phyloP scores from a whole-genome alignment of 2,329 filamentous ascomycete species.

The Falciphora oryzae region DNA sequence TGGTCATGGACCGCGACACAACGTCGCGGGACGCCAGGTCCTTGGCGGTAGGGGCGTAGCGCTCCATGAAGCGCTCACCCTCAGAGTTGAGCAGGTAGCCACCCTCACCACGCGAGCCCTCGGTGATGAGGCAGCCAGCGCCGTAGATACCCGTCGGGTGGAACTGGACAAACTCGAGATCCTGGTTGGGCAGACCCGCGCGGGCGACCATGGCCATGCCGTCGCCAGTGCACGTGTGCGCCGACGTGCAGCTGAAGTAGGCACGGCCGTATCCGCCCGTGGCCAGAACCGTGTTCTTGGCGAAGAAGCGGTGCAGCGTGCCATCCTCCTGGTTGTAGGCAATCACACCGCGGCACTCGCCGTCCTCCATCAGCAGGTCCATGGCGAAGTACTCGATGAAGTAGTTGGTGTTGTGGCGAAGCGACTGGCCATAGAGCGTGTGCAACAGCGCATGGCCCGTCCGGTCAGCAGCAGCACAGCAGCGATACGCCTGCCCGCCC shows the following conservation, averaged over 20 bases:
- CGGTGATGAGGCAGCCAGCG: conserved; percentile 94
- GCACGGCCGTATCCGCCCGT: conserved; percentile 97
- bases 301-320: conserved; percentile 92
- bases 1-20: conserved; percentile 94
- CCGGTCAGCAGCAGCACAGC: conserved; percentile 92
- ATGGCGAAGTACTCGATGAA: conserved; percentile 99
- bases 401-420: conserved; percentile 98
- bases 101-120: conserved; percentile 96
- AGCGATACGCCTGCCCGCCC: conserved; percentile 96
- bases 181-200: conserved; percentile 96
- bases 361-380: conserved; percentile 95
- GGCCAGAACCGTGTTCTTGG: conserved; percentile 93
- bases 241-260: conserved; percentile 97
- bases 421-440: conserved; percentile 95
- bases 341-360: conserved; percentile 91
- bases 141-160: conserved; percentile 99
- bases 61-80: conserved; percentile 99
- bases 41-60: conserved; percentile 95
- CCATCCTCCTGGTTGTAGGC: conserved; percentile 99
- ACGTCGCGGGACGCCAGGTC: conserved; percentile 95
- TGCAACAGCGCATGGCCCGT: conserved; percentile 96
- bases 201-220: conserved; percentile 99
- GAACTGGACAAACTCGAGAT: conserved; percentile 99
- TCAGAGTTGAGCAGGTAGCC: conserved; percentile 96
- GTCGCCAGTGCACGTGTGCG: conserved; percentile 97